Base-by-base conservation (phyloP, 805 yeast genomes). In the Spencermartinsiella europaea region DNA sequence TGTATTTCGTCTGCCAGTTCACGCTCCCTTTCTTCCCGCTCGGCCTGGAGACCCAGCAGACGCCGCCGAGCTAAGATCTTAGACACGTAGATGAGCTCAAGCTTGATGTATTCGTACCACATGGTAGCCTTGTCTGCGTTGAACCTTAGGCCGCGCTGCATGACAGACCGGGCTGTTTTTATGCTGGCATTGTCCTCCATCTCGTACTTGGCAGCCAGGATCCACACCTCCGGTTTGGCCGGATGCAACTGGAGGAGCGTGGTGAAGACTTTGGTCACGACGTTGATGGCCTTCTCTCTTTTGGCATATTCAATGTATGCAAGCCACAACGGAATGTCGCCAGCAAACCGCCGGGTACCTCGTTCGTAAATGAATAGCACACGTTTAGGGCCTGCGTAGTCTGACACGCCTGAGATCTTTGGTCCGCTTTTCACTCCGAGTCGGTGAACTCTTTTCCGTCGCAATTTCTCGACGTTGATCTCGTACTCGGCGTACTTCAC, bases 151-250 rank as follows among this genome's bases (percentile, higher is more conserved):
- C 84, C 95, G 54, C 85, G 79, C 65, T 90, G 96, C 64, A 89
- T 80, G 21, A 93, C 73, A 7, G 80, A 79, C 64, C 99, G 77
- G 19, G 97, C 90, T 39, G 95, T 90, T 60, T 83, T 81, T 38
- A 95, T 86, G 57, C 89, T 85, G 35, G 91, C 85, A 65, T 93
- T 88, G 22, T 77, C 77, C 56, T 91, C 96, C 58, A 86, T 83
- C 67, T 93, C 98, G 66, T 87, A 88, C 61, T 86, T 86, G 25
- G 97, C 96, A 20, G 96, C 97, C 58, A 87, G 78, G 37, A 93
- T 78, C 99, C 99, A 93, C 15, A 91, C 85, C 56, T 83, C 85
- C 2, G 88, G 77, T 60, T 90, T 85, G 37, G 85, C 76, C n/a
- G 99, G 98, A 62, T 93, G 98, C 52, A 89, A 68, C 65, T 83